A percentile compares a stretch with the other conserved stretches of the same genome.
Evolutionary conservation across 306 rosid genomes (phyloP).

Genomic region (Arachis hypogaea): DNA sequence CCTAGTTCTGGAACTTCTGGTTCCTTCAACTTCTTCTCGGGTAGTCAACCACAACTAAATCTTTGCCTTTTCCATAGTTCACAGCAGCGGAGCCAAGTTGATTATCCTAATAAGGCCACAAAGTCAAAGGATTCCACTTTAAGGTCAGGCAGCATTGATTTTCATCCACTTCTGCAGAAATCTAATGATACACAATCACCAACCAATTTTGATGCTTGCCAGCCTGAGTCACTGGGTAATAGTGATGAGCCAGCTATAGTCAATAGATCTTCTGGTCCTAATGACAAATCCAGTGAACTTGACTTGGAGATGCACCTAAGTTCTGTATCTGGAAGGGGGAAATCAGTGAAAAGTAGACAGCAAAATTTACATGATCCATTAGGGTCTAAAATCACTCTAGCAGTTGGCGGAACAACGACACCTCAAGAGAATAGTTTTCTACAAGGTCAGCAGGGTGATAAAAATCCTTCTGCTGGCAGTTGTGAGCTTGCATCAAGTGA

Average conservation of each 20-base stretch:
- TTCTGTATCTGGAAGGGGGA: constrained; percentile 60
- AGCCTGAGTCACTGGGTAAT: constrained; percentile 40
- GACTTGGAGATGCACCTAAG: constrained; percentile 88
- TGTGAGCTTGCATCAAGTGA: constrained; percentile 47
- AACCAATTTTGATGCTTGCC: constrained; percentile 46
- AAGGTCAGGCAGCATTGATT: constrained; percentile 69
- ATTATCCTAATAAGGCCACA: constrained; percentile 46
- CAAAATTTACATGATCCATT: constrained; percentile 42
- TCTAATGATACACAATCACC: constrained; percentile 49
- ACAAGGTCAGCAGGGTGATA: constrained; percentile 44
- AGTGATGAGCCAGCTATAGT: constrained; percentile 40
- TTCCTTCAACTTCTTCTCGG: constrained; percentile 69
- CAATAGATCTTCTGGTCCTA: constrained; percentile 39
- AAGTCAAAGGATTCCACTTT: constrained; percentile 59
- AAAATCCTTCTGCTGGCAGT: constrained; percentile 42
- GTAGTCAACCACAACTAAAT: constrained; percentile 76
- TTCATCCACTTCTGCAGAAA: constrained; percentile 95
- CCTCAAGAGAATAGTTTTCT: constrained; percentile 41
- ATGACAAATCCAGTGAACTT: constrained; percentile 64
- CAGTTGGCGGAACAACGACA: constrained; percentile 40
- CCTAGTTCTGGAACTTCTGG: constrained; percentile 54
- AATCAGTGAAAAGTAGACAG: constrained; percentile 45
- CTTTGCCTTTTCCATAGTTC: constrained; percentile 74
- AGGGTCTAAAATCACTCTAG: constrained; percentile 37
- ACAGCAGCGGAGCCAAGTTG: constrained; percentile 57